A percentile compares a stretch with the other conserved stretches of the same genome.
Evolutionary conservation across 2,329 filamentous ascomycete species (phyloP).

Genomic region (Nemania sp.): DNA sequence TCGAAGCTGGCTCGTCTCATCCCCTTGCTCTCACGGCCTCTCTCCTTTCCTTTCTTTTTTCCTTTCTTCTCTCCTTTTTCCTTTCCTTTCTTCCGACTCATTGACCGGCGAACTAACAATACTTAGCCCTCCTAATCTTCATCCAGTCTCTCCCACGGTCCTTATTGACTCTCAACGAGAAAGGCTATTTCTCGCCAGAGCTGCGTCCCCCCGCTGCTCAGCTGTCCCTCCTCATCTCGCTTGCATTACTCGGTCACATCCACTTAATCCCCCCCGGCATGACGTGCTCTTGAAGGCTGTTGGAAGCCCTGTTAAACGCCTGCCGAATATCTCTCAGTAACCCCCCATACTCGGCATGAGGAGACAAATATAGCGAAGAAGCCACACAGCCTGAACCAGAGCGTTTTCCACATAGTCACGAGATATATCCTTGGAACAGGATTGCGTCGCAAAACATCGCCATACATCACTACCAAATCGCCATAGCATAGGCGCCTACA

Average conservation of each 20-base stretch:
- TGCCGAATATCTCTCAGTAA: not conserved
- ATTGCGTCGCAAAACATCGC: not conserved
- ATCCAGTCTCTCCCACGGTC: constrained; percentile 4
- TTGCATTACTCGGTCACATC: constrained; percentile 27
- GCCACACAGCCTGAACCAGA: not conserved
- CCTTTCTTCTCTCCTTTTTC: constrained; percentile 2
- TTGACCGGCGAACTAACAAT: constrained; percentile 1
- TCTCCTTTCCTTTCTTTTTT: not conserved
- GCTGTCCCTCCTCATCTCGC: constrained; percentile 14
- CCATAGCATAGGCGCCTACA: too few species aligned
- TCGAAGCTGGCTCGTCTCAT: constrained; percentile 15
- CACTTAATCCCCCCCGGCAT: constrained; percentile 21
- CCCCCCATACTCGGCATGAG: not conserved
- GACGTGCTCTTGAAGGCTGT: constrained; percentile 17
- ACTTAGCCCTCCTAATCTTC: not conserved
- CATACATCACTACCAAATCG: not conserved
- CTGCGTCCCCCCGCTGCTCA: not conserved
- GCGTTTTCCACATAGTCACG: not conserved
- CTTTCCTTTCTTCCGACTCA: constrained; percentile 6
- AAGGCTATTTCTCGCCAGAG: not conserved
- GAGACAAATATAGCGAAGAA: not conserved
- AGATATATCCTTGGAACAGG: not conserved
- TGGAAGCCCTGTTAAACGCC: too few species aligned
- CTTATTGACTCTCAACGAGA: constrained; percentile 7
- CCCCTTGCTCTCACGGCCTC: constrained; percentile 1